A percentile compares a stretch with the other conserved stretches of the same genome.
Evolutionary conservation across 768 basidiomycete genomes (phyloP).

Genomic region (Favolaschia claudopus): DNA sequence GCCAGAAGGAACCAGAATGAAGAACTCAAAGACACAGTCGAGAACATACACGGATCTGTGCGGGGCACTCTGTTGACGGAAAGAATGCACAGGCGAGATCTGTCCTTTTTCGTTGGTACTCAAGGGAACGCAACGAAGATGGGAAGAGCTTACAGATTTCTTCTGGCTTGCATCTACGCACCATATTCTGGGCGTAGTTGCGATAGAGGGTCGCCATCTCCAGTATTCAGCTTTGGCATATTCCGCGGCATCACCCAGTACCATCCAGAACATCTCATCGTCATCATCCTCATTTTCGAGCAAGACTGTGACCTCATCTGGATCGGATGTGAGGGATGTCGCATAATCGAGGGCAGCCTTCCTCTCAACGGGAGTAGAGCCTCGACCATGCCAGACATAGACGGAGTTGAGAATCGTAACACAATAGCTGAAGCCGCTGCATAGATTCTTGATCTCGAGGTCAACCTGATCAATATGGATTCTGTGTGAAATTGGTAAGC

Average conservation of each 20-base stretch:
- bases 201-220: conserved; percentile 64
- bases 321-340: conserved; percentile 47
- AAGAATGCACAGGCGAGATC: conserved; percentile 54
- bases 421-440: conserved; percentile 88
- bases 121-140: not conserved
- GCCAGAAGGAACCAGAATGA: conserved; percentile 71
- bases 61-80: conserved; percentile 47
- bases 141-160: conserved; percentile 47
- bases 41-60: conserved; percentile 66
- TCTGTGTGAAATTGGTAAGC: not conserved
- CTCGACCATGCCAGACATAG: conserved; percentile 86
- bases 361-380: conserved; percentile 66
- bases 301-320: conserved; percentile 59
- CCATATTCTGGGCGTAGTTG: conserved; percentile 65
- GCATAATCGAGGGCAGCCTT: conserved; percentile 71
- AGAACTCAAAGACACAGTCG: conserved; percentile 84
- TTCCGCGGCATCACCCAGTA: conserved; percentile 70
- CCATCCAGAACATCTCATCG: conserved; percentile 89
- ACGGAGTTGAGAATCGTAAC: conserved; percentile 71
- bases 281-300: conserved; percentile 69
- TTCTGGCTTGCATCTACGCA: conserved; percentile 52
- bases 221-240: conserved; percentile 86
- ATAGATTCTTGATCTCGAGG: conserved; percentile 70
- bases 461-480: conserved; percentile 22
- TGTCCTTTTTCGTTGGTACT: conserved; percentile 35